Evolutionary conservation across 202 grass and related monocot genomes (phyloP).

Genomic region (Schoenoplectus tabernaemontani): DNA sequence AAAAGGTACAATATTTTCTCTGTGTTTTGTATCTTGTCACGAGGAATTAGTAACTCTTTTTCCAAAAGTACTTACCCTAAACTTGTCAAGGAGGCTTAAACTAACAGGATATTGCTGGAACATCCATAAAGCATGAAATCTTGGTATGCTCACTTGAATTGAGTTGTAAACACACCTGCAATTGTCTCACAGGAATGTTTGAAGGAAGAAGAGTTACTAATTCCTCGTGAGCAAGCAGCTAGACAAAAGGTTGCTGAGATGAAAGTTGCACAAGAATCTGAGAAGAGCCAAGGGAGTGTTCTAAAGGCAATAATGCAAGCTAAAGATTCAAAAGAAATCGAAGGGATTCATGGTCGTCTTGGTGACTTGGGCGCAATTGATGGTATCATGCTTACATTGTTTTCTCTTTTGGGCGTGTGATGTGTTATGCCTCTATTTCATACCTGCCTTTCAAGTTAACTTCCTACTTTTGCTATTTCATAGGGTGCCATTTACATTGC

Average conservation of each 20-base stretch:
- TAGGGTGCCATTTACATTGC: not conserved
- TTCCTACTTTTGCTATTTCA: not conserved
- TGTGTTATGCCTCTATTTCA: not conserved
- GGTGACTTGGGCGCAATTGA: conserved; percentile 93
- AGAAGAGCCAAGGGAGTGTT: conserved; percentile 63
- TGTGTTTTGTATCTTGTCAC: not conserved
- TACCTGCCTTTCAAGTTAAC: not conserved
- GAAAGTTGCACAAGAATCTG: conserved; percentile 53
- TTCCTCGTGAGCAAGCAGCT: conserved; percentile 63
- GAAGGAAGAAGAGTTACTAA: conserved; percentile 56
- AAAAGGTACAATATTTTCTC: conserved; percentile 54
- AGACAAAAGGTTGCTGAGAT: conserved; percentile 83
- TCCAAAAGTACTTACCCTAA: conserved; percentile 3
- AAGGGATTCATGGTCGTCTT: conserved; percentile 86
- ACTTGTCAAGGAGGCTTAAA: conserved; percentile 16
- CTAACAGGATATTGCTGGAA: not conserved
- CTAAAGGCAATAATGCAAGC: conserved; percentile 87
- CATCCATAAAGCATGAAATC: not conserved
- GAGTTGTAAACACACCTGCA: not conserved
- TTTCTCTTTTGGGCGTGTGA: conserved; percentile 1
- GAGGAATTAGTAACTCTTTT: not conserved
- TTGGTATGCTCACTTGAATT: not conserved
- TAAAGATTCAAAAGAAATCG: conserved; percentile 89
- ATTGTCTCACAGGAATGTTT: conserved; percentile 49
- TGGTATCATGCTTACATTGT: conserved; percentile 33